Conservation (phyloP, 208 protist genomes). For the Leishmania turanica region DNA sequence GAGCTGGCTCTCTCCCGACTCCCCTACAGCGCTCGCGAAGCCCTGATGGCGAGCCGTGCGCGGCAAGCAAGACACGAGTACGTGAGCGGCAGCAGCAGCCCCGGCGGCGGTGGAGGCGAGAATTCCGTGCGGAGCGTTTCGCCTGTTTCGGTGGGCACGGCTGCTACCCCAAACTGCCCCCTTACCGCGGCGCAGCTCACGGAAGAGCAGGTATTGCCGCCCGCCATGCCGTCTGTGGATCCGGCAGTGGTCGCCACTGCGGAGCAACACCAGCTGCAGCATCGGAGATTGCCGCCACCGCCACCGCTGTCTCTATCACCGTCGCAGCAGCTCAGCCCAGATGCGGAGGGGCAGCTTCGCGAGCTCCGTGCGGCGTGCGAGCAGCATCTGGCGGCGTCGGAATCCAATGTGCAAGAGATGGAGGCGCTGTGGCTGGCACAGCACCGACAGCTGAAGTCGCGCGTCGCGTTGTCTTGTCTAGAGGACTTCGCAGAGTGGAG, state of each 20-base stretch:
- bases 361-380: constrained; percentile 12
- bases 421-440: constrained; percentile 21
- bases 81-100: background rate
- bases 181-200: background rate
- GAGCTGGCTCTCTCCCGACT: constrained; percentile 14
- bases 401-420: constrained; percentile 6
- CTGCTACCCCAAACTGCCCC: background rate
- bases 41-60: background rate
- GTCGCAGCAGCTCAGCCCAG: constrained; percentile 11
- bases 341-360: constrained; percentile 19
- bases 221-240: background rate
- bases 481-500: constrained; percentile 20
- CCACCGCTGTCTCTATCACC: background rate
- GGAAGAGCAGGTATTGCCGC: background rate
- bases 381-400: background rate
- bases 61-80: background rate
- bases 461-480: constrained; percentile 9
- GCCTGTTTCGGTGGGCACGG: background rate
- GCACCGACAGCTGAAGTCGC: constrained; percentile 19
- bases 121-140: background rate
- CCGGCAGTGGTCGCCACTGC: background rate
- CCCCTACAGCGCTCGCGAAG: constrained; percentile 20
- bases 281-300: too few species aligned
- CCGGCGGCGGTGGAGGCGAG: background rate
- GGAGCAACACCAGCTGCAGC: background rate